phyloP scores from a whole-genome alignment of 495 filamentous ascomycete species.

The Penicillium maclennaniae region DNA sequence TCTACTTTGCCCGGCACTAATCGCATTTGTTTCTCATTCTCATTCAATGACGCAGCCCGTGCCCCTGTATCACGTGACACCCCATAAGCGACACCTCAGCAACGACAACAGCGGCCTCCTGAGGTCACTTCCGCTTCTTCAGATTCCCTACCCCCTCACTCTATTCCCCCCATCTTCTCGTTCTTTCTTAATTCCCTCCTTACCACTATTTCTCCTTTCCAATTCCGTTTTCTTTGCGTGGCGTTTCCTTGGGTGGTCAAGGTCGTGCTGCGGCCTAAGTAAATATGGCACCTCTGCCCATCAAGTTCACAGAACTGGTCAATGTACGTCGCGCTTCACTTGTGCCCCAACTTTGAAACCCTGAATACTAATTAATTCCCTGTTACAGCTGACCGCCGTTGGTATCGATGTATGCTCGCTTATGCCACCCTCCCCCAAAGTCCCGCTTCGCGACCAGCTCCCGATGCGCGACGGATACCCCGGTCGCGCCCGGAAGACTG shows the following conservation, averaged over 20 bases:
- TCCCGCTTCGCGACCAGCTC: conserved; percentile 17
- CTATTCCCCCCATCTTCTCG: conserved; percentile 15
- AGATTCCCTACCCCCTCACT: conserved; percentile 22
- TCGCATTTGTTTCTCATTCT: neutral
- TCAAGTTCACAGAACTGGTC: conserved; percentile 92
- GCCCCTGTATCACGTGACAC: conserved; percentile 37
- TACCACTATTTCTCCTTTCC: conserved; percentile 7
- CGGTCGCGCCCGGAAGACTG: conserved; percentile 14
- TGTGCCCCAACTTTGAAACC: conserved; percentile 1
- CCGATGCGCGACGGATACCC: conserved; percentile 17
- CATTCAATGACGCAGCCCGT: conserved; percentile 6
- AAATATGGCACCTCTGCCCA: conserved; percentile 77
- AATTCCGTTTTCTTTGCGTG: conserved; percentile 37
- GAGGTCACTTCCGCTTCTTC: conserved; percentile 41
- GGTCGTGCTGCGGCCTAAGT: conserved; percentile 47
- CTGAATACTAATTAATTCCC: conserved; percentile 22
- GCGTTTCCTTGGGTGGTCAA: conserved; percentile 48
- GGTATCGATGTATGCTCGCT: conserved; percentile 69
- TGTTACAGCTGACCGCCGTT: conserved; percentile 62
- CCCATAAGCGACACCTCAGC: conserved; percentile 49
- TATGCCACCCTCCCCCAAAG: conserved; percentile 11
- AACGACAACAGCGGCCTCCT: conserved; percentile 42
- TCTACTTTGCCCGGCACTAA: no score
- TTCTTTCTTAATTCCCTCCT: neutral
- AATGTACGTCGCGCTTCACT: conserved; percentile 55